phyloP scores from a whole-genome alignment of 1,284 basidiomycete genomes.

The Caloboletus firmus region DNA sequence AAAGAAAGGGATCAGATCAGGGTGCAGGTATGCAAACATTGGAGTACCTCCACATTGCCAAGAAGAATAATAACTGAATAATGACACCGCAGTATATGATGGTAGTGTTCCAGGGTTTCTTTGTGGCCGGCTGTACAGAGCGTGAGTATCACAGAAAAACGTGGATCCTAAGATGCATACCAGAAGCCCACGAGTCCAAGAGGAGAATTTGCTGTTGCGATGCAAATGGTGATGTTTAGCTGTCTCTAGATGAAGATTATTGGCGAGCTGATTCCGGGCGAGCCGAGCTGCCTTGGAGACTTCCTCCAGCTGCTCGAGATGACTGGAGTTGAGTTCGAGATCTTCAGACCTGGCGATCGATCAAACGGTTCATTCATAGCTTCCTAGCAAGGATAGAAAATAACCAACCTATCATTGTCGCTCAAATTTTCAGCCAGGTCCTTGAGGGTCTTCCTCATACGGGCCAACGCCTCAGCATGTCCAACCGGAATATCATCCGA shows the following conservation, averaged over 20 bases:
- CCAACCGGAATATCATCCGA: conserved; percentile 39
- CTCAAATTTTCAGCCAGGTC: conserved; percentile 55
- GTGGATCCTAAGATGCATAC: conserved; percentile 16
- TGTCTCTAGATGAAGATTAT: conserved; percentile 42
- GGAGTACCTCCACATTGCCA: conserved; percentile 40
- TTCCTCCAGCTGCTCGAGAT: conserved; percentile 52
- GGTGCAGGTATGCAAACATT: not conserved
- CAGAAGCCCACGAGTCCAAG: conserved; percentile 15
- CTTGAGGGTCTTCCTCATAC: conserved; percentile 55
- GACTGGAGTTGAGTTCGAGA: conserved; percentile 40
- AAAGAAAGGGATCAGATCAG: conserved; percentile 5
- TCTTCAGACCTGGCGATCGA: conserved; percentile 37
- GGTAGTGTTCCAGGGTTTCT: conserved; percentile 24
- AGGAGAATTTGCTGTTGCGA: conserved; percentile 11
- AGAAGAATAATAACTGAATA: conserved; percentile 36
- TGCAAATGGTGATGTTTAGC: conserved; percentile 15
- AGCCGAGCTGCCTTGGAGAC: conserved; percentile 53
- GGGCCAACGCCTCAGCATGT: conserved; percentile 52
- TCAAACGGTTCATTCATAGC: conserved; percentile 11
- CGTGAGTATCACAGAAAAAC: conserved; percentile 8
- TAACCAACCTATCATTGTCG: conserved; percentile 53
- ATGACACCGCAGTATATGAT: conserved; percentile 29
- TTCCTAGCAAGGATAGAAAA: conserved; percentile 3
- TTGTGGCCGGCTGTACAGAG: conserved; percentile 16
- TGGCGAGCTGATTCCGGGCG: conserved; percentile 45